Conservation (phyloP, 2,329 filamentous ascomycete genomes). For the Clarireedia monteithiana region DNA sequence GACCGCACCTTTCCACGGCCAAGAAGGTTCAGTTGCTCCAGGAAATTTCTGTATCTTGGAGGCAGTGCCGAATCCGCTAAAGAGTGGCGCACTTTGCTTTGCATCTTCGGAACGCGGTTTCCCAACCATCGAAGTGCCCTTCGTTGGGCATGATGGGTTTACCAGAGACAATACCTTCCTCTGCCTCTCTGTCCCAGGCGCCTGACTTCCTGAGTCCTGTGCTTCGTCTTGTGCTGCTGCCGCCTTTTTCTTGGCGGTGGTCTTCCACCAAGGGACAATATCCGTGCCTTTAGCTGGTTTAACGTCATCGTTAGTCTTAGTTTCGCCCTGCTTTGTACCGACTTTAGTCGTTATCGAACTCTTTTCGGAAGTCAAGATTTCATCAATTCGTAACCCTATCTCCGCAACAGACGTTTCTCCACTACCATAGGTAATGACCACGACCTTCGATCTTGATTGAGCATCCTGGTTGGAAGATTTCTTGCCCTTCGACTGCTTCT, state of each 20-base stretch:
- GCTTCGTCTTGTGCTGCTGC: not conserved
- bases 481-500: slow-evolving; percentile 5
- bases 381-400: slow-evolving; percentile 53
- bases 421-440: slow-evolving; percentile 52
- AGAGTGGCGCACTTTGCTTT: slow-evolving; percentile 26
- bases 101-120: slow-evolving; percentile 15
- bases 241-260: slow-evolving; percentile 5
- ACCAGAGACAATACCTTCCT: not conserved
- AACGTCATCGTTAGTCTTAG: slow-evolving; percentile 1
- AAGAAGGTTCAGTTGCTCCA: slow-evolving; percentile 59
- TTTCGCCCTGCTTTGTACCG: not conserved
- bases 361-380: slow-evolving; percentile 41
- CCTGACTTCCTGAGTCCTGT: not conserved
- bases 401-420: slow-evolving; percentile 37
- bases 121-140: not conserved
- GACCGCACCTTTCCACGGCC: slow-evolving; percentile 57
- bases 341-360: not conserved
- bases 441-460: slow-evolving; percentile 36
- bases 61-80: slow-evolving; percentile 19
- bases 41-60: slow-evolving; percentile 46
- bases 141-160: slow-evolving; percentile 6
- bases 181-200: not conserved
- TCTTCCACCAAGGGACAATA: slow-evolving; percentile 10
- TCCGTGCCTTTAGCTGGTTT: not conserved
- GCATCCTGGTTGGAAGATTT: slow-evolving; percentile 30